Evolutionary conservation across 2,329 filamentous ascomycete genomes (phyloP).

Genomic region (Phyllosticta capitalensis): DNA sequence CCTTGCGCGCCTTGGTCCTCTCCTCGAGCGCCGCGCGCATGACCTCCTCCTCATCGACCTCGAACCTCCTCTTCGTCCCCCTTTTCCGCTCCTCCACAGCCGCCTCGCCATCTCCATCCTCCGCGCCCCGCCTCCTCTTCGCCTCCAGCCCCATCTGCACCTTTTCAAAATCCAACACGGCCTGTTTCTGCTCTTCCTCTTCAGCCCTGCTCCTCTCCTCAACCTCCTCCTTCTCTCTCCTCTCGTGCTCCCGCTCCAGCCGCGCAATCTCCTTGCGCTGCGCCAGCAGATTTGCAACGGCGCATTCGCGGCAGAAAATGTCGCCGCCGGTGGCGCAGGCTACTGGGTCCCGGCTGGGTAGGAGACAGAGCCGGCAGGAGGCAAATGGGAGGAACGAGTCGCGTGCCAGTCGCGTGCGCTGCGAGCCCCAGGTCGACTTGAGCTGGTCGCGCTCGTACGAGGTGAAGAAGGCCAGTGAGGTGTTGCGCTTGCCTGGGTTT

Average conservation of each 20-base stretch:
- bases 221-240: slow-evolving; percentile 50
- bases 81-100: slow-evolving; percentile 15
- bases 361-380: slow-evolving; percentile 78
- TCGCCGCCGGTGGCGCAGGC: slow-evolving; percentile 70
- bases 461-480: slow-evolving; percentile 86
- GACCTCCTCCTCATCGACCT: slow-evolving; percentile 69
- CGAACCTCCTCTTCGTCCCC: slow-evolving; percentile 66
- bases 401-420: slow-evolving; percentile 72
- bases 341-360: slow-evolving; percentile 71
- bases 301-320: slow-evolving; percentile 92
- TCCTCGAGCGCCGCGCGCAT: slow-evolving; percentile 61
- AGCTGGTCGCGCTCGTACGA: slow-evolving; percentile 79
- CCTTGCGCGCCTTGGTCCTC: slow-evolving; percentile 57
- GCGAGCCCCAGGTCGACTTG: slow-evolving; percentile 71
- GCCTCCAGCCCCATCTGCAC: slow-evolving; percentile 58
- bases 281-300: slow-evolving; percentile 77
- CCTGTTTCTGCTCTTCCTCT: slow-evolving; percentile 59
- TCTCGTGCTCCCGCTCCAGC: slow-evolving; percentile 55
- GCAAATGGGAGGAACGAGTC: slow-evolving; percentile 91
- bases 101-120: slow-evolving; percentile 20
- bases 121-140: slow-evolving; percentile 26
- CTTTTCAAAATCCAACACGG: slow-evolving; percentile 73
- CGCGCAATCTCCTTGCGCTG: slow-evolving; percentile 90
- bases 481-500: slow-evolving; percentile 63
- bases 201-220: slow-evolving; percentile 53